Percentiles rank a stretch among this genome's conserved stretches.
These are phyloP conservation scores for Murraya paniculata DNA, from an alignment of 345 rosid genomes.

Conservation along the genomic window DNA sequence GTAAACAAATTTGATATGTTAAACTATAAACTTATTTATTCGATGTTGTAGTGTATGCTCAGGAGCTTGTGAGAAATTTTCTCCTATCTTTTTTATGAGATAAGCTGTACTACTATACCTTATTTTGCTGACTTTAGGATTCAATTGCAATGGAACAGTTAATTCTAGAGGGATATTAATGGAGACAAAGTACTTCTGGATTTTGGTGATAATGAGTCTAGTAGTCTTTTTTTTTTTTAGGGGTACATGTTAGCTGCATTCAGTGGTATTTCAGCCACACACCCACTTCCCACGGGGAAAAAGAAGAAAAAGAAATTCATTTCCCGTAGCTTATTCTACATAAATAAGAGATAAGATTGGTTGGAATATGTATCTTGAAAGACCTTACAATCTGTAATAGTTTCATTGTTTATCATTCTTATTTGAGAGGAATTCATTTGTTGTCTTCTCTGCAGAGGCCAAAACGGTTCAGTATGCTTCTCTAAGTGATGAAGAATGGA, in stretches of 20 bases:
- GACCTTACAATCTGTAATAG: not conserved
- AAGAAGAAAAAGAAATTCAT: not conserved
- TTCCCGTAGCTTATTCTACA: not conserved
- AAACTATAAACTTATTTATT: not conserved
- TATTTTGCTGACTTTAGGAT: not conserved
- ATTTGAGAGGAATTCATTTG: constrained; percentile 3
- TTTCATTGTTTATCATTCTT: not conserved
- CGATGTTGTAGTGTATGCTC: not conserved
- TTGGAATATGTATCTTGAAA: not conserved
- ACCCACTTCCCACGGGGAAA: not conserved
- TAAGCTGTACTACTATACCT: not conserved
- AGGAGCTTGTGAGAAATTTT: not conserved
- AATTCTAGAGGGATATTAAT: not conserved
- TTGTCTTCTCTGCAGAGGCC: constrained; percentile 30
- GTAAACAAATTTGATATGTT: too few species aligned
- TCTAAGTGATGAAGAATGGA: constrained; percentile 65
- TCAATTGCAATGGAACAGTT: not conserved
- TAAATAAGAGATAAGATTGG: not conserved
- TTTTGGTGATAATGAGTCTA: not conserved
- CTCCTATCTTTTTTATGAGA: not conserved
- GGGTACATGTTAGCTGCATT: not conserved
- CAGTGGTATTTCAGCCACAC: not conserved
- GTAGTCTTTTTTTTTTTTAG: too few species aligned
- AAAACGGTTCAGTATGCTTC: constrained; percentile 40
- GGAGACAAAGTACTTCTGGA: not conserved